phyloP scores from a whole-genome alignment of 2,329 filamentous ascomycete species.

The Exophiala xenobiotica region DNA sequence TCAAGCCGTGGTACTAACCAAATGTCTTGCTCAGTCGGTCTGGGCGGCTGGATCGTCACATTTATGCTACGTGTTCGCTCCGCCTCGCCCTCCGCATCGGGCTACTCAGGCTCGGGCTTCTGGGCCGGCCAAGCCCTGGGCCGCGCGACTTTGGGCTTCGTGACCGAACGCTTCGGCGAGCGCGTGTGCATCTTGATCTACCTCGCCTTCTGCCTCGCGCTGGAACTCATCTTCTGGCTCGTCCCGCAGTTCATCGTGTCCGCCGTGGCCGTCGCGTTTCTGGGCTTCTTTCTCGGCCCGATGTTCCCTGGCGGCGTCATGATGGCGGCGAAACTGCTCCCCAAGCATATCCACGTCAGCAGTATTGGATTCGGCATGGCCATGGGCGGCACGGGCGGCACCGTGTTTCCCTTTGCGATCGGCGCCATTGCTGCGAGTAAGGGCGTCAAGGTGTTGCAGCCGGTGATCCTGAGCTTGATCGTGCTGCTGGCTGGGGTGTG shows the following conservation, averaged over 20 bases:
- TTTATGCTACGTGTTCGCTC: conserved; percentile 81
- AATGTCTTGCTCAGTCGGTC: conserved; percentile 25
- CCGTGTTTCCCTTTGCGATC: conserved; percentile 40
- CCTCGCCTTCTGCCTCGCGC: conserved; percentile 58
- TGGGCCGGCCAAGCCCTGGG: conserved; percentile 78
- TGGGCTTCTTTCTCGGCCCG: conserved; percentile 76
- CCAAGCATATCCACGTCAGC: conserved; percentile 68
- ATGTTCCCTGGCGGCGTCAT: conserved; percentile 73
- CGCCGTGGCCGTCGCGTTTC: conserved; percentile 65
- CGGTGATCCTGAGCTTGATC: conserved; percentile 52
- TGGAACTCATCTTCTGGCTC: conserved; percentile 76
- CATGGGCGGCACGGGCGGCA: conserved; percentile 68
- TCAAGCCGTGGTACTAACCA: not conserved
- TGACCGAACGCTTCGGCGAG: conserved; percentile 67
- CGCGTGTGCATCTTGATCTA: conserved; percentile 62
- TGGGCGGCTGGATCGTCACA: conserved; percentile 70
- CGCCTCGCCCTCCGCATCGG: conserved; percentile 67
- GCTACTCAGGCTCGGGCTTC: conserved; percentile 69
- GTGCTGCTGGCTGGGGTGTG: conserved; percentile 21
- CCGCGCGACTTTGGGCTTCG: conserved; percentile 67
- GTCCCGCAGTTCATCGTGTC: conserved; percentile 71
- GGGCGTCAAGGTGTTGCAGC: conserved; percentile 58
- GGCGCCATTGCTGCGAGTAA: conserved; percentile 48
- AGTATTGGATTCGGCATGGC: conserved; percentile 75
- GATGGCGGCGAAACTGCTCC: conserved; percentile 68